Evolutionary conservation across 805 yeast species (phyloP), one percentile per base, ranked within the genome.

Genomic region (Novakomyces olei): DNA sequence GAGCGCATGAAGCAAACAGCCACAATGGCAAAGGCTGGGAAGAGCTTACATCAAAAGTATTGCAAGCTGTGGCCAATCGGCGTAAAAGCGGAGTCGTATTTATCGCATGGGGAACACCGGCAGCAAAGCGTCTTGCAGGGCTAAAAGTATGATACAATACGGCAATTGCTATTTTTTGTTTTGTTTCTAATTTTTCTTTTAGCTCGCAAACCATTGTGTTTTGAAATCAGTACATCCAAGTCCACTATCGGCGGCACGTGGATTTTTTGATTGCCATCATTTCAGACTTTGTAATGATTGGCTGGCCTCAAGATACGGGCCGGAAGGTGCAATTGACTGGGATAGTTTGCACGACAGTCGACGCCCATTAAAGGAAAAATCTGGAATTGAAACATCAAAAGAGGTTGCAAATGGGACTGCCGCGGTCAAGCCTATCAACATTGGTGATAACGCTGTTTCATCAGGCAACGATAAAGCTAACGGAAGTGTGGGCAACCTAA

Each of bases 21-120:
- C 98, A 88, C 48, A 69, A 94, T 1, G 68, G 70, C 22, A 61
- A 61, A 42, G 98, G 98, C 0, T 88, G 98, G 98, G 95, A 83
- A 45, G 58, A 56, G 23, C 81, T 88, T 49, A 88, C 98, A 0
- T 78, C 68, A 44, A 60, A 67, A 20, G 80, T 72, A 1, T 63
- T 88, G 9, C 54, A 60, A 25, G 68, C 69, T 29, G 57, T 53
- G 1, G 57, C 59, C 15, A 43, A 51, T 9, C 40, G 48, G 5
- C 44, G 49, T 26, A 44, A 49, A 1, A 49, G 58, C n/a, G 80
- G 79, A 1, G 58, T 80, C 17, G 77, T 72, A 2, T 62, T 81
- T 14, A 54, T 81, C 60, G 79, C 88, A 0, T 76, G 88, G 88
- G 88, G 88, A 1, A 49, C 61, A 9, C 79, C 81, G 5, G 88